These are phyloP conservation scores for Auriscalpium orientale DNA, from an alignment of 768 basidiomycete species.

Conservation along the genomic window DNA sequence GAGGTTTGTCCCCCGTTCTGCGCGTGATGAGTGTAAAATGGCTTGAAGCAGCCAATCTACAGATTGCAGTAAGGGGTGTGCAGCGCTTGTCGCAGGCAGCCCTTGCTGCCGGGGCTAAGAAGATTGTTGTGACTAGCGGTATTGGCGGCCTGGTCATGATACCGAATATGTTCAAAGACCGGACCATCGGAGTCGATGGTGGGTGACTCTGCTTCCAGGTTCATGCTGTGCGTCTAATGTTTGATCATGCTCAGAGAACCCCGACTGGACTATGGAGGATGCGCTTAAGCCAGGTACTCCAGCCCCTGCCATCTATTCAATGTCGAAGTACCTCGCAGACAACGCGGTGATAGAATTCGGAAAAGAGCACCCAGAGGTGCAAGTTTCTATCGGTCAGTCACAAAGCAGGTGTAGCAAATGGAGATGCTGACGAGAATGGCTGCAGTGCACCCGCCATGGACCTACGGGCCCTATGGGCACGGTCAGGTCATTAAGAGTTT, in stretches of 20 bases:
- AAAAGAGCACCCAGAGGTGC: constrained; percentile 14
- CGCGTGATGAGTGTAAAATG: not conserved
- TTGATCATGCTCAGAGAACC: constrained; percentile 25
- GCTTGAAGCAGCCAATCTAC: not conserved
- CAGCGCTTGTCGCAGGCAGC: not conserved
- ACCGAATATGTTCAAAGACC: not conserved
- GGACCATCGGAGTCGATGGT: not conserved
- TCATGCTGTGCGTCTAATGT: not conserved
- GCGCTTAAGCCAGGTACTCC: constrained; percentile 15
- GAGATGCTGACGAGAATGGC: not conserved
- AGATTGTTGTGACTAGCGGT: not conserved
- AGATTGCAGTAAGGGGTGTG: not conserved
- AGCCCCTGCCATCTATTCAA: constrained; percentile 24
- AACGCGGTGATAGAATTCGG: constrained; percentile 16
- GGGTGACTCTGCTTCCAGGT: not conserved
- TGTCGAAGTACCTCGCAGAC: constrained; percentile 27
- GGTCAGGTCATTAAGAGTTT: constrained; percentile 8
- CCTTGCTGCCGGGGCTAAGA: not conserved
- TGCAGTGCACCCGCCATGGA: constrained; percentile 23
- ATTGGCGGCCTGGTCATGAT: not conserved
- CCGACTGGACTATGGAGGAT: constrained; percentile 22
- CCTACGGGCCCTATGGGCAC: constrained; percentile 18
- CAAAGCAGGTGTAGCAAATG: too few relatives aligned
- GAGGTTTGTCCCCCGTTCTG: not conserved
- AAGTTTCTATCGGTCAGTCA: constrained; percentile 15